Evolutionary conservation across 192 early-diverging fungal genomes (phyloP).

Genomic region (Lobosporangium transversale): DNA sequence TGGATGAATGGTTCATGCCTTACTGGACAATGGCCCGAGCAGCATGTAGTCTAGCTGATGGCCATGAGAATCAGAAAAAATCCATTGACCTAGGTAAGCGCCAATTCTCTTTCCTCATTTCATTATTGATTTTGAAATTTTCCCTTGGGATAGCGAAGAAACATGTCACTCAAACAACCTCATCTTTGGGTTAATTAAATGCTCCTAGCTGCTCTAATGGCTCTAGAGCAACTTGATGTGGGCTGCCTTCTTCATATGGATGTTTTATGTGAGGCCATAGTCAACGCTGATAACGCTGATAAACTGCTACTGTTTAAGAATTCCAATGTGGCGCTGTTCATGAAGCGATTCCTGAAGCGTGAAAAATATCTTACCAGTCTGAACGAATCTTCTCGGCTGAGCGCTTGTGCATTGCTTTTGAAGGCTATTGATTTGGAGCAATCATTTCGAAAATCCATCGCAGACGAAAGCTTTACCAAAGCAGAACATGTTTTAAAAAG

Average conservation of each 20-base stretch:
- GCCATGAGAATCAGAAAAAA: constrained; percentile 2
- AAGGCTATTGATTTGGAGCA: not conserved
- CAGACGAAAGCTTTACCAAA: constrained; percentile 1
- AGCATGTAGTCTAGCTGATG: constrained; percentile 30
- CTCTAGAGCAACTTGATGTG: constrained; percentile 24
- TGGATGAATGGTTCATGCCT: constrained; percentile 23
- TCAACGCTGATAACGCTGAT: constrained; percentile 7
- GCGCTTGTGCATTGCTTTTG: constrained; percentile 8
- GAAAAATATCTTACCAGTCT: constrained; percentile 4
- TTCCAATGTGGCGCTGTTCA: constrained; percentile 26
- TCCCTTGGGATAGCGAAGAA: not conserved
- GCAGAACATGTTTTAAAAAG: not conserved
- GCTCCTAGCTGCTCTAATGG: constrained; percentile 31
- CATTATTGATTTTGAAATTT: too few species aligned
- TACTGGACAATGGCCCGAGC: constrained; percentile 25
- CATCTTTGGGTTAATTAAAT: not conserved
- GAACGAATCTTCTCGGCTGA: constrained; percentile 2
- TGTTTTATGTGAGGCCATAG: constrained; percentile 14
- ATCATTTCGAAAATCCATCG: not conserved
- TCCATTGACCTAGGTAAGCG: constrained; percentile 39
- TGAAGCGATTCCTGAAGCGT: constrained; percentile 30
- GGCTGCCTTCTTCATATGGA: constrained; percentile 24
- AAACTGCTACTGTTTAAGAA: constrained; percentile 12
- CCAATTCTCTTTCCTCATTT: too few species aligned
- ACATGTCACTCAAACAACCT: not conserved